These are phyloP conservation scores for Aspergillus pseudoviridinutans DNA, from an alignment of 2,329 filamentous ascomycete genomes.

Conservation along the genomic window DNA sequence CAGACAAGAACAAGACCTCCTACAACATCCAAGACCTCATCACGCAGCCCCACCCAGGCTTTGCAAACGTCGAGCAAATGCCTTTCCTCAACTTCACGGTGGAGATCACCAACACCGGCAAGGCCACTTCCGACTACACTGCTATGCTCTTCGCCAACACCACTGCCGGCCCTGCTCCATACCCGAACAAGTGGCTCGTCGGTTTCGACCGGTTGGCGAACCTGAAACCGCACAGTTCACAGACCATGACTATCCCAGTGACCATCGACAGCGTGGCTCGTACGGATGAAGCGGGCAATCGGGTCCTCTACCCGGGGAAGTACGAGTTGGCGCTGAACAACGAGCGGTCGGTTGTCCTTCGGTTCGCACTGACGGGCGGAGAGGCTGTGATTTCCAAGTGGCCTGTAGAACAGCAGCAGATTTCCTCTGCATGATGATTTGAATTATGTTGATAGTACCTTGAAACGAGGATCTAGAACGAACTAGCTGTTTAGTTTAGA, in stretches of 20 bases:
- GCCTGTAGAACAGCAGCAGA: slow-evolving; percentile 25
- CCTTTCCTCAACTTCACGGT: slow-evolving; percentile 38
- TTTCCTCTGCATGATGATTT: neutral
- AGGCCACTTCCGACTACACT: slow-evolving; percentile 37
- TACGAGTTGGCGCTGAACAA: slow-evolving; percentile 41
- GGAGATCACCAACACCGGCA: slow-evolving; percentile 35
- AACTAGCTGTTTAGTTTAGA: too few relatives aligned
- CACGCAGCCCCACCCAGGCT: slow-evolving; percentile 21
- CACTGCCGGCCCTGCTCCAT: slow-evolving; percentile 37
- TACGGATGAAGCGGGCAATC: slow-evolving; percentile 35
- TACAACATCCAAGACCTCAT: slow-evolving; percentile 36
- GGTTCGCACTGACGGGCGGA: slow-evolving; percentile 32
- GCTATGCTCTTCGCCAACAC: slow-evolving; percentile 39
- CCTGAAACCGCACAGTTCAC: slow-evolving; percentile 19
- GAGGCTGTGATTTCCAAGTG: slow-evolving; percentile 31
- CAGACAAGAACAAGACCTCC: neutral
- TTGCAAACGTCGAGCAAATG: slow-evolving; percentile 29
- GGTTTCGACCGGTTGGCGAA: slow-evolving; percentile 33
- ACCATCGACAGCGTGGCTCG: slow-evolving; percentile 37
- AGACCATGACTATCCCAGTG: slow-evolving; percentile 31
- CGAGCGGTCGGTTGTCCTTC: slow-evolving; percentile 32
- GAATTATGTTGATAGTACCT: neutral
- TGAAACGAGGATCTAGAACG: too few relatives aligned
- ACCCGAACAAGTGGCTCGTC: slow-evolving; percentile 42
- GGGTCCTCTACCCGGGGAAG: slow-evolving; percentile 39